Percentiles rank a stretch among this genome's conserved stretches.
phyloP scores from a whole-genome alignment of 768 basidiomycete genomes.

The Kwoniella sp. region DNA sequence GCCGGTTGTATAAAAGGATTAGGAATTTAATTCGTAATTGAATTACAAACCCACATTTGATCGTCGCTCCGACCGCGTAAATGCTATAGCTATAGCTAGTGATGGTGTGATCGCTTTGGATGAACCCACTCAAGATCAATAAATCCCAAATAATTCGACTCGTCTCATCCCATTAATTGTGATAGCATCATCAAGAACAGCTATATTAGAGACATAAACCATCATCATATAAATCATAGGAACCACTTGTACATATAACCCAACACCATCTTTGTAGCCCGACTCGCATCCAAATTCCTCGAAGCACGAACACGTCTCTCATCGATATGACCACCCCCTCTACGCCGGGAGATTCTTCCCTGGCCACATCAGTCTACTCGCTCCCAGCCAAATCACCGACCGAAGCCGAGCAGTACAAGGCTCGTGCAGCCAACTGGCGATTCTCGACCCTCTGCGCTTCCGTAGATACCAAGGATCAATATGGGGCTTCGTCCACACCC shows the following conservation, averaged over 20 bases:
- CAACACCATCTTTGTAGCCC: too few species aligned
- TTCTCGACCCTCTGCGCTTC: conserved; percentile 54
- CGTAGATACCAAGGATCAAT: conserved; percentile 80
- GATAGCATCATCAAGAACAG: too few species aligned
- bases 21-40: not conserved
- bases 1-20: not conserved
- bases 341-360: conserved; percentile 45
- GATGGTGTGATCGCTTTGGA: conserved; percentile 10
- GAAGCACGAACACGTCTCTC: not conserved
- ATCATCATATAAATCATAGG: too few species aligned
- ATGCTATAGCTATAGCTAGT: too few species aligned
- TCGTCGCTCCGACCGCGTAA: conserved; percentile 7
- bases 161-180: conserved; percentile 4
- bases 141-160: conserved; percentile 1
- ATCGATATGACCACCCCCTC: conserved; percentile 33
- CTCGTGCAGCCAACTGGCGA: conserved; percentile 45
- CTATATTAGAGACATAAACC: too few species aligned
- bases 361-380: conserved; percentile 50
- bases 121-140: not conserved
- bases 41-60: not conserved
- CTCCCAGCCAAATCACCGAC: conserved; percentile 25
- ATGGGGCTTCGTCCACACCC: conserved; percentile 88
- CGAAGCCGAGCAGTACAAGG: conserved; percentile 33
- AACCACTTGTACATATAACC: not conserved
- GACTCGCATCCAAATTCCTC: too few species aligned